A percentile compares a stretch with the other conserved stretches of the same genome.
Evolutionary conservation across 805 yeast genomes (phyloP).

Genomic region (Spathaspora sp.): DNA sequence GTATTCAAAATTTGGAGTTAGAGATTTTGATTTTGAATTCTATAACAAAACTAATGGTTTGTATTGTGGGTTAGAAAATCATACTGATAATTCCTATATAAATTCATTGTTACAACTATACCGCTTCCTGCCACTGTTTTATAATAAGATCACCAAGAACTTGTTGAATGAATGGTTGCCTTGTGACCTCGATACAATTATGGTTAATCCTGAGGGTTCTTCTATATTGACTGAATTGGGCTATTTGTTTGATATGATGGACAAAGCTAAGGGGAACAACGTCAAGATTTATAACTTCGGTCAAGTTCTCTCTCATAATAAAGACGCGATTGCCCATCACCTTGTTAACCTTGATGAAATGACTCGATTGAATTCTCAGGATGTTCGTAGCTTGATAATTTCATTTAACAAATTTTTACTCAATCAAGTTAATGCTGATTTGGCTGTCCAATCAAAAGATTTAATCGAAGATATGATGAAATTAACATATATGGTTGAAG

Average conservation of each 20-base stretch:
- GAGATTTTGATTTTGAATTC: conserved; percentile 86
- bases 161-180: conserved; percentile 49
- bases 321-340: conserved; percentile 49
- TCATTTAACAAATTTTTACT: conserved; percentile 59
- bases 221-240: conserved; percentile 80
- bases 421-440: conserved; percentile 50
- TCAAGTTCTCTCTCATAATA: conserved; percentile 28
- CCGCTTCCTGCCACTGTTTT: conserved; percentile 71
- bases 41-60: conserved; percentile 64
- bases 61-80: conserved; percentile 83
- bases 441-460: conserved; percentile 24
- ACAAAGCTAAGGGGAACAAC: conserved; percentile 71
- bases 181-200: conserved; percentile 28
- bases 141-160: conserved; percentile 56
- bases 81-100: conserved; percentile 66
- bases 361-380: conserved; percentile 38
- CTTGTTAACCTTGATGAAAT: conserved; percentile 51
- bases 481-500: conserved; percentile 39
- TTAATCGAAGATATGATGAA: conserved; percentile 36
- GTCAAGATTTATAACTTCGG: conserved; percentile 81
- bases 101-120: conserved; percentile 79
- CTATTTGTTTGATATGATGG: conserved; percentile 86
- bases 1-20: conserved; percentile 88
- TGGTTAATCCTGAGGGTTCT: conserved; percentile 37
- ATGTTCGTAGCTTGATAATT: conserved; percentile 44